Percentiles rank a stretch among this genome's conserved stretches.
These are phyloP conservation scores for Oxytropis ochrocephala DNA, from an alignment of 306 rosid species.

Conservation along the genomic window DNA sequence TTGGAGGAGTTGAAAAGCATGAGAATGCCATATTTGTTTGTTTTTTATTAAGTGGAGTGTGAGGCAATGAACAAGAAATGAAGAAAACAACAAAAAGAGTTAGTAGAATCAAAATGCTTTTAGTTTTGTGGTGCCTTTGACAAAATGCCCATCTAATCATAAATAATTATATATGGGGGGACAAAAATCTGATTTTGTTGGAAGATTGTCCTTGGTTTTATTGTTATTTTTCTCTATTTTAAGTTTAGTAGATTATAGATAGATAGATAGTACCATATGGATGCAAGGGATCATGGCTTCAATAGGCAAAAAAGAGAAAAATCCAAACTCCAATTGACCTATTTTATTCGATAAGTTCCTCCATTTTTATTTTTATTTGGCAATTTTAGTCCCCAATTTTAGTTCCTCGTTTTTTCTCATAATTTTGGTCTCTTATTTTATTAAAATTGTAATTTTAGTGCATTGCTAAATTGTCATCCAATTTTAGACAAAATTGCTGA, in stretches of 20 bases:
- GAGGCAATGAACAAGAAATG: conserved; percentile 8
- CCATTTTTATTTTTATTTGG: too few relatives aligned
- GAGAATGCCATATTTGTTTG: conserved; percentile 13
- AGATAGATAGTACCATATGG: conserved; percentile 23
- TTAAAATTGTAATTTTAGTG: too few relatives aligned
- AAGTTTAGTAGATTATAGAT: conserved; percentile 37
- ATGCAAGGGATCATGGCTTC: conserved; percentile 51
- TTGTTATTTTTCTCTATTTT: conserved; percentile 23
- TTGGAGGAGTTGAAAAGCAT: conserved; percentile 12
- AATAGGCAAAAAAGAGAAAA: conserved; percentile 37
- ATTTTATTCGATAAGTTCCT: too few relatives aligned
- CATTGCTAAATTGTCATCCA: too few relatives aligned
- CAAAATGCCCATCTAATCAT: conserved; percentile 35
- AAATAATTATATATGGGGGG: conserved; percentile 45
- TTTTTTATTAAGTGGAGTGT: conserved; percentile 24
- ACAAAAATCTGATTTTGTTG: conserved; percentile 65
- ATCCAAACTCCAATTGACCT: too few relatives aligned
- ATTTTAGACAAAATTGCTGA: too few relatives aligned
- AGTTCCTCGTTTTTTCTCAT: too few relatives aligned
- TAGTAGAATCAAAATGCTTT: conserved; percentile 20
- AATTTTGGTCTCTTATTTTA: too few relatives aligned
- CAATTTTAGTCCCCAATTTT: too few relatives aligned
- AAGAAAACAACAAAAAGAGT: conserved; percentile 18
- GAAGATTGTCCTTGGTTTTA: conserved; percentile 50
- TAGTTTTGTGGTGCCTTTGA: conserved; percentile 39